Evolutionary conservation across 2,329 filamentous ascomycete genomes (phyloP), one percentile per base, ranked within the genome.

Genomic region (Epichloe typhina): DNA sequence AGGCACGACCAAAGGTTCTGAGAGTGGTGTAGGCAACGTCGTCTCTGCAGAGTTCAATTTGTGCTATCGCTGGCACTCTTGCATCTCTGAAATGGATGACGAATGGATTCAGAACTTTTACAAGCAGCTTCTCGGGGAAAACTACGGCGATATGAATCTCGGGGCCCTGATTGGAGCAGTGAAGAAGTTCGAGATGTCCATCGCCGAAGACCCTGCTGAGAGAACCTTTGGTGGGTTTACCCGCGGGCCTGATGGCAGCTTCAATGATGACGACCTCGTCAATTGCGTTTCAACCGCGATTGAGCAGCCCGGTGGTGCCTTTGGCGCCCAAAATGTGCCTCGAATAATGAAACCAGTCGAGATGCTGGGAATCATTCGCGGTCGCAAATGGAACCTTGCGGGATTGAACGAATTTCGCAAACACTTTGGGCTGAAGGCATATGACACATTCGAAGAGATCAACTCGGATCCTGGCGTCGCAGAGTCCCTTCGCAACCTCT

Each of bases 11-110:
- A 65, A 76, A 2, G 76, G 79, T 0, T 78, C 84, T 0, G 80
- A 86, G 43, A 75, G 81, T 23, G 88, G 86, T 41, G 79, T 85
- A 0, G 88, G 88, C 47, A 94, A 93, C 60, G 82, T 85, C 56
- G 86, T 91, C 5, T 91, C 86, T 0, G 86, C 85, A 3, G 88
- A 95, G 69, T 95, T 95, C 73, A 94, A 93, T 62, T 74, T 95
- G 9, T 84, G 86, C 57, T 94, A 95, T 65, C 77, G 88, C 55
- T 94, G 88, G 87, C 88, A 94, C 69, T 88, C 86, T 3, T 82
- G 84, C 57, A 86, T 93, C 58, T 79, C 64, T 21, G 61, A 62
- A 43, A 81, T 79, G 55, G 88, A 95, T 59, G 88, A 93, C 61
- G 74, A 82, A 56, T 94, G 88, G 87, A 84, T 88, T 21, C 76